phyloP scores from a whole-genome alignment of 225 moss, liverwort and hornwort species.

The Takakia lepidozioides region DNA sequence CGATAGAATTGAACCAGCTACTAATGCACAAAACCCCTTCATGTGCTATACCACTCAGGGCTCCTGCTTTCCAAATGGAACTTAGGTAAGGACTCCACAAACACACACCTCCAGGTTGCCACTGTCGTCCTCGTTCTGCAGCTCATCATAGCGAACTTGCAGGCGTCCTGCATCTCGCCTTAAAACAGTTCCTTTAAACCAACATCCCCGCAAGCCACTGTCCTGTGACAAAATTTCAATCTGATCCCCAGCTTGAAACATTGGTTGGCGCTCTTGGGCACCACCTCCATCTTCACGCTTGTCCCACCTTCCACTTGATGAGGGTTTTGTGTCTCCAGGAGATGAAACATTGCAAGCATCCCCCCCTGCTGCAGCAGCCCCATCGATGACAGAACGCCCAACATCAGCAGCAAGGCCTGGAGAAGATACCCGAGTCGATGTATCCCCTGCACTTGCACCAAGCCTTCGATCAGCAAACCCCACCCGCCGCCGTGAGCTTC shows the following conservation, averaged over 20 bases:
- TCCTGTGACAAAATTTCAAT: slow-evolving; percentile 77
- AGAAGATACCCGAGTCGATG: slow-evolving; percentile 44
- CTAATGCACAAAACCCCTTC: too few relatives aligned
- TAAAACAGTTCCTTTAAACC: slow-evolving; percentile 70
- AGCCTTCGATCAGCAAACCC: slow-evolving; percentile 39
- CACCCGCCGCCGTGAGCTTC: slow-evolving; percentile 60
- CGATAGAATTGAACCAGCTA: too few relatives aligned
- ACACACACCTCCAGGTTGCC: slow-evolving; percentile 65
- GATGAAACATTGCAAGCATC: slow-evolving; percentile 30
- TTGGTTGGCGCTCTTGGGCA: slow-evolving; percentile 29
- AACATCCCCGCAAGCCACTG: slow-evolving; percentile 87
- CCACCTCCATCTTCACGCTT: slow-evolving; percentile 26
- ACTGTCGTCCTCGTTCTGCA: slow-evolving; percentile 59
- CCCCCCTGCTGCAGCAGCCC: slow-evolving; percentile 25
- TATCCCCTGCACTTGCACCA: slow-evolving; percentile 36
- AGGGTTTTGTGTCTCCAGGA: slow-evolving; percentile 38
- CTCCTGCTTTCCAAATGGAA: too few relatives aligned
- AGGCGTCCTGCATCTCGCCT: slow-evolving; percentile 44
- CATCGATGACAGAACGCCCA: slow-evolving; percentile 44
- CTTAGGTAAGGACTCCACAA: too few relatives aligned
- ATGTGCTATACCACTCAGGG: too few relatives aligned
- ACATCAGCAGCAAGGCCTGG: too few relatives aligned
- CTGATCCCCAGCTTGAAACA: slow-evolving; percentile 63
- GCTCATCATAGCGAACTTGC: slow-evolving; percentile 73
- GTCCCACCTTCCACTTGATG: slow-evolving; percentile 29